phyloP scores from a whole-genome alignment of 2,329 filamentous ascomycete genomes.

The Neonectria coccinea region DNA sequence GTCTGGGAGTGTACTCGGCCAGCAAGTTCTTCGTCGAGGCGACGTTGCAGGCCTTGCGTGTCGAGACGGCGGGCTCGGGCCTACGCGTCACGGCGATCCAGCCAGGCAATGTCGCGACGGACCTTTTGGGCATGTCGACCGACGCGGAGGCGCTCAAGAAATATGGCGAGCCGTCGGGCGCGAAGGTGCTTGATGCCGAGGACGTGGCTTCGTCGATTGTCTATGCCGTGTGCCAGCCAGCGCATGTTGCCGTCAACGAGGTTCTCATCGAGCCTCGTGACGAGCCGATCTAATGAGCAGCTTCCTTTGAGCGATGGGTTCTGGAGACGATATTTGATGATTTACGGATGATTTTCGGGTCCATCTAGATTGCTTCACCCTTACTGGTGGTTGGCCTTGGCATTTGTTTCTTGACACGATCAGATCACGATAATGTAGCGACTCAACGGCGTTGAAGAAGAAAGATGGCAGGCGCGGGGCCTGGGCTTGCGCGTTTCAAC shows the following conservation, averaged over 20 bases:
- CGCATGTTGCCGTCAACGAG: conserved; percentile 84
- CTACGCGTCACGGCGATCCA: conserved; percentile 80
- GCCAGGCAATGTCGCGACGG: conserved; percentile 81
- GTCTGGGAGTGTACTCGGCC: conserved; percentile 83
- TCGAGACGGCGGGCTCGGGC: conserved; percentile 81
- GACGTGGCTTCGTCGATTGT: conserved; percentile 81
- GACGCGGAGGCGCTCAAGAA: conserved; percentile 82
- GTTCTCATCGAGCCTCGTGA: conserved; percentile 82
- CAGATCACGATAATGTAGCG: conserved; percentile 39
- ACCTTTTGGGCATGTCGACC: conserved; percentile 79
- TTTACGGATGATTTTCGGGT: conserved; percentile 9
- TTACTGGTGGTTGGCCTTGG: conserved; percentile 16
- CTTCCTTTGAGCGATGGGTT: not conserved
- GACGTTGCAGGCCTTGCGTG: conserved; percentile 77
- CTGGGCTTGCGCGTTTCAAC: conserved; percentile 38
- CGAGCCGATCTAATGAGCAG: conserved; percentile 70
- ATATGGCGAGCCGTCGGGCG: conserved; percentile 79
- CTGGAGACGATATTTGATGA: conserved; percentile 1
- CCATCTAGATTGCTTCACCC: conserved; percentile 34
- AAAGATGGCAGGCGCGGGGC: conserved; percentile 30
- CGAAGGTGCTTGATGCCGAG: conserved; percentile 78
- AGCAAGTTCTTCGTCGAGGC: conserved; percentile 90
- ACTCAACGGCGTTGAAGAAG: conserved; percentile 36
- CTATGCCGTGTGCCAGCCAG: conserved; percentile 79
- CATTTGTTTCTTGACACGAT: conserved; percentile 27